phyloP scores from a whole-genome alignment of 371 early-diverging fungal genomes.

The Synchytrium microbalum region DNA sequence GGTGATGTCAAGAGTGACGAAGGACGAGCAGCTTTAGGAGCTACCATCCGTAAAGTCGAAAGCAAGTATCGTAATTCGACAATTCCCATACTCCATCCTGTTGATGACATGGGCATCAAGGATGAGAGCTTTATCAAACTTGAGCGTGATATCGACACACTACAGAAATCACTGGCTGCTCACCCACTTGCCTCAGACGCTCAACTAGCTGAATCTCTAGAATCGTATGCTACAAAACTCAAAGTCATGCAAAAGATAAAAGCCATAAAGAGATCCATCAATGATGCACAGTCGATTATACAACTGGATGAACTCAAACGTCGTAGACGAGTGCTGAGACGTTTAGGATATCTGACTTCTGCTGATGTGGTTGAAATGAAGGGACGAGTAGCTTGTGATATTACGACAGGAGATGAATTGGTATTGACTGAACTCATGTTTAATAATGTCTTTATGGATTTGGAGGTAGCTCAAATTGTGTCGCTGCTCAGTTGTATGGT shows the following conservation, averaged over 20 bases:
- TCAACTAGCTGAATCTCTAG: constrained; percentile 52
- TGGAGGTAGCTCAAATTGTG: constrained; percentile 83
- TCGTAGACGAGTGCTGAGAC: constrained; percentile 81
- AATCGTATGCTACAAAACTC: constrained; percentile 55
- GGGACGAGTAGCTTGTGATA: constrained; percentile 99
- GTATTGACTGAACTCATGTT: constrained; percentile 98
- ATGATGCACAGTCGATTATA: constrained; percentile 69
- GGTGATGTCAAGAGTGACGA: constrained; percentile 56
- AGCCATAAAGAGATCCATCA: constrained; percentile 57
- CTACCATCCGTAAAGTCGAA: constrained; percentile 64
- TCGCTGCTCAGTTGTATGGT: constrained; percentile 93
- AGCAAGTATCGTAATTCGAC: constrained; percentile 58
- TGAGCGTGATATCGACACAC: constrained; percentile 51
- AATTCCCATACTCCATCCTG: constrained; percentile 78
- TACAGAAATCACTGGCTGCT: constrained; percentile 55
- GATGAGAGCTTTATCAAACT: constrained; percentile 72
- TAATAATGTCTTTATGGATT: constrained; percentile 93
- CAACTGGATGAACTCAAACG: constrained; percentile 90
- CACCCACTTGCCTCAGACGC: constrained; percentile 51
- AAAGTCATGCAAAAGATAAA: constrained; percentile 52
- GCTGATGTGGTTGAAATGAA: constrained; percentile 91
- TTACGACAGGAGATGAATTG: constrained; percentile 95
- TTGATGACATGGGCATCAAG: constrained; percentile 81
- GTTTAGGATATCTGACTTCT: constrained; percentile 74
- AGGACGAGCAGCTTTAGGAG: constrained; percentile 53